These are phyloP conservation scores for Pyrenula massariospora DNA, from an alignment of 495 filamentous ascomycete species.

Conservation along the genomic window DNA sequence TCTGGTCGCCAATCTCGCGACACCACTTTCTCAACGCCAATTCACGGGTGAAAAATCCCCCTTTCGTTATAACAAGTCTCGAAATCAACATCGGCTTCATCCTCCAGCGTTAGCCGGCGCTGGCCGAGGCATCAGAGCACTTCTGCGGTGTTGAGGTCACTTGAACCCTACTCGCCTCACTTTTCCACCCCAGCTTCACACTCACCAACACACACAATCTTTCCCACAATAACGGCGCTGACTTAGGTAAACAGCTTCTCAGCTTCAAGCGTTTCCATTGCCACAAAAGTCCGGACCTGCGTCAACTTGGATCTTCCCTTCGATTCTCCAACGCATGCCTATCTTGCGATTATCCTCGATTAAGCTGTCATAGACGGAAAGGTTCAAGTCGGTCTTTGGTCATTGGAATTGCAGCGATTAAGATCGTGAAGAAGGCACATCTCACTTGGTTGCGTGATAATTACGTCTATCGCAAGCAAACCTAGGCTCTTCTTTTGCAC, in stretches of 20 bases:
- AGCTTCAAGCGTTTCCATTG: neutral
- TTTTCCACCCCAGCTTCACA: neutral
- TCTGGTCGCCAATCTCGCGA: conserved; percentile 1
- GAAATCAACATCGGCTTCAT: too few species aligned
- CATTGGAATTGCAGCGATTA: neutral
- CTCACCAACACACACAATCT: neutral
- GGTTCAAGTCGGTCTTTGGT: neutral
- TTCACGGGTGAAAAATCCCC: neutral
- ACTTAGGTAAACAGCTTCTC: neutral
- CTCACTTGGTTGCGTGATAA: neutral
- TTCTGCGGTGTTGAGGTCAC: too few species aligned
- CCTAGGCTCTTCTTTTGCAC: neutral
- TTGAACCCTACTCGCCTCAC: too few species aligned
- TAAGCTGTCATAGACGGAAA: neutral
- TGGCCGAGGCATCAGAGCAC: too few species aligned
- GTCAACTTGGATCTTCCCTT: neutral
- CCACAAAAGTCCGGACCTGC: neutral
- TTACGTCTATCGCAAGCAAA: neutral
- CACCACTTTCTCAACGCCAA: neutral
- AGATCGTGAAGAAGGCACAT: neutral
- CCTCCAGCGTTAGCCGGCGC: too few species aligned
- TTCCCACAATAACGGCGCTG: neutral
- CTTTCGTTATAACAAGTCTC: too few species aligned
- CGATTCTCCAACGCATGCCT: neutral
- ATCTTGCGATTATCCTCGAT: neutral